Evolutionary conservation across 805 yeast genomes (phyloP).

Genomic region (Metschnikowia baotianmanensis): DNA sequence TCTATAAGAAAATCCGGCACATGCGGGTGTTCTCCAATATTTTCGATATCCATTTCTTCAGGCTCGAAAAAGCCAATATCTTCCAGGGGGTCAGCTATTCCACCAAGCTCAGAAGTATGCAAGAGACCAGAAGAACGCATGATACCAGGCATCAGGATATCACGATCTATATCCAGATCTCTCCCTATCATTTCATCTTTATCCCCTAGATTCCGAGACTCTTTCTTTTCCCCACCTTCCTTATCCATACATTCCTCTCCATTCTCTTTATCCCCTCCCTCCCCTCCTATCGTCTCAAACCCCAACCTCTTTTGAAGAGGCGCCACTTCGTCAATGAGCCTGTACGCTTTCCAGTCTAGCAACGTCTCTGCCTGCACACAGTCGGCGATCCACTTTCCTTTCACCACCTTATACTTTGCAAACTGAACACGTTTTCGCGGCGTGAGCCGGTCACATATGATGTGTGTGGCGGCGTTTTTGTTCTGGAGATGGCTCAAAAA

Average conservation of each 20-base stretch:
- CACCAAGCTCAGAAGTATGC: too few species aligned
- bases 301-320: conserved; percentile 51
- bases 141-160: too few species aligned
- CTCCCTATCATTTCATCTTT: too few species aligned
- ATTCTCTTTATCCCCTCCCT: background rate
- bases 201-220: too few species aligned
- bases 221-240: too few species aligned
- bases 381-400: conserved; percentile 78
- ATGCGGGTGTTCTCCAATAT: background rate
- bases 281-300: conserved; percentile 12
- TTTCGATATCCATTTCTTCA: background rate
- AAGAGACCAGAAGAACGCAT: too few species aligned
- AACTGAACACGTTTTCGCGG: conserved; percentile 70
- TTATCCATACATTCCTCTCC: background rate
- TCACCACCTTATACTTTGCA: conserved; percentile 68
- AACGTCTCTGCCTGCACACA: conserved; percentile 48
- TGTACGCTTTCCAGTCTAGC: conserved; percentile 70
- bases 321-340: conserved; percentile 48
- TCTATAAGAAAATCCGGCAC: background rate
- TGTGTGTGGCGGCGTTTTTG: conserved; percentile 78
- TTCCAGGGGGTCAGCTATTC: too few species aligned
- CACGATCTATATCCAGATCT: too few species aligned
- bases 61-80: background rate
- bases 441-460: conserved; percentile 75
- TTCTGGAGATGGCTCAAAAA: conserved; percentile 66